phyloP scores from a whole-genome alignment of 176 grass and related monocot species.

The Metroxylon sagu region DNA sequence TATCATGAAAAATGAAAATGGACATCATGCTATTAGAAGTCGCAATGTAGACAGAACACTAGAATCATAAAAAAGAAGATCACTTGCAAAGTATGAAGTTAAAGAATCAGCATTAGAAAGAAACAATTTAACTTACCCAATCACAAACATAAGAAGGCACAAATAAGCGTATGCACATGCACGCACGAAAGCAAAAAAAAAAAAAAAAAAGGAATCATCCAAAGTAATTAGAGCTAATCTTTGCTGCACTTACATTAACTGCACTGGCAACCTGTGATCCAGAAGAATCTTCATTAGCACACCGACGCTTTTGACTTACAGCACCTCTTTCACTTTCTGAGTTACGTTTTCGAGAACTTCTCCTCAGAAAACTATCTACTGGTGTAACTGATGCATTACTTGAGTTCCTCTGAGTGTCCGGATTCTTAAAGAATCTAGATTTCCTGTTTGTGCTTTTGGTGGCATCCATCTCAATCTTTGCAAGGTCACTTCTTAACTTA shows the following conservation, averaged over 20 bases:
- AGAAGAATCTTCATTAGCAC: slow-evolving; percentile 10
- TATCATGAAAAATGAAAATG: too few relatives aligned
- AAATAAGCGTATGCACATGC: not conserved
- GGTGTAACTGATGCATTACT: slow-evolving; percentile 13
- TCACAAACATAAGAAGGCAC: too few relatives aligned
- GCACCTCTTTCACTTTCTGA: slow-evolving; percentile 14
- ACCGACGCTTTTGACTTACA: slow-evolving; percentile 32
- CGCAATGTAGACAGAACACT: too few relatives aligned
- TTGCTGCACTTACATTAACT: slow-evolving; percentile 41
- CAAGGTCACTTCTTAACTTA: slow-evolving; percentile 19
- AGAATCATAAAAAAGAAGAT: too few relatives aligned
- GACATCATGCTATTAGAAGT: too few relatives aligned
- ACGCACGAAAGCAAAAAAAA: not conserved
- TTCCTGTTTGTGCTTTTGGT: slow-evolving; percentile 16
- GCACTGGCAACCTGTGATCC: slow-evolving; percentile 1
- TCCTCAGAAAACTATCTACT: not conserved
- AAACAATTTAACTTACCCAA: too few relatives aligned
- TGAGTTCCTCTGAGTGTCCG: slow-evolving; percentile 1
- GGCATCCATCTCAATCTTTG: slow-evolving; percentile 14
- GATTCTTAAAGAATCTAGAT: slow-evolving; percentile 20
- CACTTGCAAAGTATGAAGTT: too few relatives aligned
- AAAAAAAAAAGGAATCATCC: not conserved
- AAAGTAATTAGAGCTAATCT: slow-evolving; percentile 4
- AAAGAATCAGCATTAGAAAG: too few relatives aligned
- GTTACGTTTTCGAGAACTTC: not conserved